A percentile compares a stretch with the other conserved stretches of the same genome.
Conservation (phyloP, 352 stramenopile genomes). For the Globisporangium uncinulatum region DNA sequence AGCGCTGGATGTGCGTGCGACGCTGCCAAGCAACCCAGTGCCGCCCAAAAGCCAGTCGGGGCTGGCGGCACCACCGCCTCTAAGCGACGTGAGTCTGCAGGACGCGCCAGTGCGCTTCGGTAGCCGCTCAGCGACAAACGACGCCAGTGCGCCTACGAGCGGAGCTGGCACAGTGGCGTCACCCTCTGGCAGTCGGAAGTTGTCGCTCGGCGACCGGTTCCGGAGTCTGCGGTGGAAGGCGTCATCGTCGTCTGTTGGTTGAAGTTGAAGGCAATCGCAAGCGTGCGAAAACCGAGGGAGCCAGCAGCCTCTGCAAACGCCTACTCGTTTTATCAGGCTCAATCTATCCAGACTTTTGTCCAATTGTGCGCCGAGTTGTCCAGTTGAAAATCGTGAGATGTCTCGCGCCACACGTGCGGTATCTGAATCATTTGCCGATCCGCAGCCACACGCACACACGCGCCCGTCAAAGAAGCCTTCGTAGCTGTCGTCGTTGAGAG, state of each 20-base stretch:
- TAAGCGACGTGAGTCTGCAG: conserved; percentile 18
- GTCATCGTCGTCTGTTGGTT: background rate
- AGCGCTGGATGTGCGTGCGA: conserved; percentile 10
- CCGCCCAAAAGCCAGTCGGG: background rate
- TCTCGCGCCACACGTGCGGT: too few relatives aligned
- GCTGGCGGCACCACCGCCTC: background rate
- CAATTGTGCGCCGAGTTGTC: too few relatives aligned
- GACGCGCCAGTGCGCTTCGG: conserved; percentile 12
- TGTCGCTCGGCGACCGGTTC: conserved; percentile 25
- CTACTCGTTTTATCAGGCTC: background rate
- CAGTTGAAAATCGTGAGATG: too few relatives aligned
- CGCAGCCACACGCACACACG: too few relatives aligned
- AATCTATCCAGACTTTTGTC: too few relatives aligned
- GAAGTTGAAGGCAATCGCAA: background rate
- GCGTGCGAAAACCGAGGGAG: background rate
- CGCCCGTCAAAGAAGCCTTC: too few relatives aligned
- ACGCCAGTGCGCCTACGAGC: background rate
- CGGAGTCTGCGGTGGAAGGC: conserved; percentile 26
- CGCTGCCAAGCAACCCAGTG: conserved; percentile 4
- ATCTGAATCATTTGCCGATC: too few relatives aligned
- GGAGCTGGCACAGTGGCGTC: background rate
- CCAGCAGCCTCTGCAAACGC: background rate
- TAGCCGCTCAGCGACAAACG: conserved; percentile 12
- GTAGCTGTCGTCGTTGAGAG: too few relatives aligned
- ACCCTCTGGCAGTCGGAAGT: conserved; percentile 11